These are phyloP conservation scores for Triticum timopheevii DNA, from an alignment of 176 grass and related monocot species.

Conservation along the genomic window DNA sequence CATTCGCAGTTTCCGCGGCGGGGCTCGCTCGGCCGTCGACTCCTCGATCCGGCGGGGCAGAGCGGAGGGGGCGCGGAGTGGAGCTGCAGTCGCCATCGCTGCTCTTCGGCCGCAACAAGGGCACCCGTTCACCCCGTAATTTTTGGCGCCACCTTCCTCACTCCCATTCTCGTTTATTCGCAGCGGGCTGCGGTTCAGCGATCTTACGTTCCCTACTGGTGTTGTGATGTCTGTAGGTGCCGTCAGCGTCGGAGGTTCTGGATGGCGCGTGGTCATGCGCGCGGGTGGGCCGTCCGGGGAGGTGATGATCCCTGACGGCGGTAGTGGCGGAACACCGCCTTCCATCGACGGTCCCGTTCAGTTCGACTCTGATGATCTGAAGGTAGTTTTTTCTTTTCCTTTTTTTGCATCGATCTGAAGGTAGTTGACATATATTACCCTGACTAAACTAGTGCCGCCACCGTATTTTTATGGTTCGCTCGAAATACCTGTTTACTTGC, in stretches of 20 bases:
- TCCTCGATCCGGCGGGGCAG: slow-evolving; percentile 7
- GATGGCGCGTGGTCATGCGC: slow-evolving; percentile 25
- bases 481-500: neutral
- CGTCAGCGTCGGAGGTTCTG: slow-evolving; percentile 22
- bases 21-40: slow-evolving; percentile 33
- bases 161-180: neutral
- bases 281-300: slow-evolving; percentile 33
- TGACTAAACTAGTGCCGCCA: neutral
- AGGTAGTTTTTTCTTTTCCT: slow-evolving; percentile 32
- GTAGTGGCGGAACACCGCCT: slow-evolving; percentile 39
- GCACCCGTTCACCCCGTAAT: slow-evolving; percentile 34
- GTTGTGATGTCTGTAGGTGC: slow-evolving; percentile 30
- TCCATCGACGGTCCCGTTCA: slow-evolving; percentile 25
- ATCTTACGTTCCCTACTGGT: neutral
- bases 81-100: neutral
- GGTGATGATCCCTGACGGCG: slow-evolving; percentile 60
- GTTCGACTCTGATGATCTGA: slow-evolving; percentile 34
- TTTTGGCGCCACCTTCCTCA: neutral
- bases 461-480: neutral
- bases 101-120: neutral
- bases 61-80: slow-evolving; percentile 13
- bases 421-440: slow-evolving; percentile 25
- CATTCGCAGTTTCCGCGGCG: slow-evolving; percentile 44
- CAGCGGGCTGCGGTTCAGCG: neutral
- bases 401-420: slow-evolving; percentile 23